Percentiles rank a stretch among this genome's conserved stretches.
Evolutionary conservation across 73 alveolate species (phyloP).

Genomic region (Paramecium sonneborni): DNA sequence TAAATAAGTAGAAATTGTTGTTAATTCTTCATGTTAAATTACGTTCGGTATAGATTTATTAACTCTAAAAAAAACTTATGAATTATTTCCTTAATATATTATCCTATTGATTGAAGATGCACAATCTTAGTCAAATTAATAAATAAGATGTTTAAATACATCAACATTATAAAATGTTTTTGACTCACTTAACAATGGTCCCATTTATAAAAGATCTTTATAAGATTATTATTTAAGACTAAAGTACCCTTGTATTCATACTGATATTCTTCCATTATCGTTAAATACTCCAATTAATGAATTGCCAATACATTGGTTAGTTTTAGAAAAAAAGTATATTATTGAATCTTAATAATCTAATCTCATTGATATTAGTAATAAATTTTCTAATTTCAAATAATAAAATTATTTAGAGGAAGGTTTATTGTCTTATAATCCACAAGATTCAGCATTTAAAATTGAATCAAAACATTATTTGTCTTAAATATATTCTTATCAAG

Average conservation of each 20-base stretch:
- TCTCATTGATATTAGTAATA: neutral
- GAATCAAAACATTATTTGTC: neutral
- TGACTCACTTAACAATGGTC: neutral
- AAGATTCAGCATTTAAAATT: neutral
- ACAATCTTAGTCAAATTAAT: neutral
- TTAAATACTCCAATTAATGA: no score
- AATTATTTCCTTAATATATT: neutral
- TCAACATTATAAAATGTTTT: neutral
- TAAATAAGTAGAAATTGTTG: neutral
- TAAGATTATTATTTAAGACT: neutral
- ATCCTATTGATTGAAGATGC: neutral
- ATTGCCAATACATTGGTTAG: neutral
- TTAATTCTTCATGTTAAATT: neutral
- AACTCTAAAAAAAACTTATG: neutral
- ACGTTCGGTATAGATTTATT: neutral
- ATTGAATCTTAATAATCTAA: neutral
- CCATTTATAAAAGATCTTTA: neutral
- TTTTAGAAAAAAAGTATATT: neutral
- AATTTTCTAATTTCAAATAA: neutral
- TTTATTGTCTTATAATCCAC: neutral
- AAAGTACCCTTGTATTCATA: neutral
- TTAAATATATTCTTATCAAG: neutral
- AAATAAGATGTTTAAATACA: neutral
- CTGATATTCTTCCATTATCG: neutral
- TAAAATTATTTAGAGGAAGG: neutral